Evolutionary conservation across 495 filamentous ascomycete genomes (phyloP).

Genomic region (Daldinia concentrica): DNA sequence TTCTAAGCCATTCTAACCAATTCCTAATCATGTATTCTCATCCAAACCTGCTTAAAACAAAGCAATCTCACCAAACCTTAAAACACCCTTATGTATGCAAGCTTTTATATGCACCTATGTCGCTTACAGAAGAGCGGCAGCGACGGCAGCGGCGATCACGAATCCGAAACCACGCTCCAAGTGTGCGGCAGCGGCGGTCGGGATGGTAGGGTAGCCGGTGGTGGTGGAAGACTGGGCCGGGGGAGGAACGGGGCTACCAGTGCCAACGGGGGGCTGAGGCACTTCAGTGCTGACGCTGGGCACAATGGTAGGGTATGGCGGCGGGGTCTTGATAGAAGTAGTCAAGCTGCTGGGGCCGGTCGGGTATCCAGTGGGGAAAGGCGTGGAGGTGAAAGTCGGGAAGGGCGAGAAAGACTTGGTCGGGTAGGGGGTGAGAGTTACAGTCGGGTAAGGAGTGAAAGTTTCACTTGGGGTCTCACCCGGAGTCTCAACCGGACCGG

Average conservation of each 20-base stretch:
- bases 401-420: too few relatives aligned
- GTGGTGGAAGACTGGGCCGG: slow-evolving; percentile 3
- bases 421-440: not conserved
- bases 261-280: slow-evolving; percentile 10
- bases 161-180: slow-evolving; percentile 29
- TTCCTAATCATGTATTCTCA: slow-evolving; percentile 3
- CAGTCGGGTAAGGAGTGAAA: not conserved
- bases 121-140: slow-evolving; percentile 29
- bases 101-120: not conserved
- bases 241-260: slow-evolving; percentile 12
- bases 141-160: slow-evolving; percentile 27
- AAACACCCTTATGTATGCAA: not conserved
- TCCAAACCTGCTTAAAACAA: slow-evolving; percentile 5
- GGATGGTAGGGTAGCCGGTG: slow-evolving; percentile 19
- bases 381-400: too few relatives aligned
- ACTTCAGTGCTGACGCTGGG: slow-evolving; percentile 11
- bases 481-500: not conserved
- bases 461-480: slow-evolving; percentile 7
- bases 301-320: slow-evolving; percentile 26
- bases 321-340: slow-evolving; percentile 13
- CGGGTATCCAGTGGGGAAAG: too few relatives aligned
- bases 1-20: slow-evolving; percentile 5
- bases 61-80: not conserved
- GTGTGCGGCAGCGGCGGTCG: slow-evolving; percentile 34
- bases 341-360: slow-evolving; percentile 19